Percentiles rank a stretch among this genome's conserved stretches.
Conservation (phyloP, 176 grass and related monocot genomes). For the Triticum timopheevii region DNA sequence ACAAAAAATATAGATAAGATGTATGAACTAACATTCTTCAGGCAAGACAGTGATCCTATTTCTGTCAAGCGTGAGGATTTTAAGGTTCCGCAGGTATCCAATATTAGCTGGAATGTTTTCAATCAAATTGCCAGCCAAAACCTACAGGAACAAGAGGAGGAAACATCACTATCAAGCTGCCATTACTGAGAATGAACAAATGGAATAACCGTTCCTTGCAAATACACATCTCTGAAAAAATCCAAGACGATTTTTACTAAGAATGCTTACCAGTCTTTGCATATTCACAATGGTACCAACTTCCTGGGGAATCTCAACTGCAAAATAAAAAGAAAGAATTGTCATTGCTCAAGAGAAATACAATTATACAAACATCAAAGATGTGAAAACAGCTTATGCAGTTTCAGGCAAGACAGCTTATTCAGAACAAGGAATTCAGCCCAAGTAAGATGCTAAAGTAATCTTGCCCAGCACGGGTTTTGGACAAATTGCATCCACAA, state of each 20-base stretch:
- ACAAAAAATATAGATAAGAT: not conserved
- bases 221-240: conserved; percentile 30
- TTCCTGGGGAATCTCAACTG: conserved; percentile 72
- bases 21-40: conserved; percentile 85
- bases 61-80: conserved; percentile 91
- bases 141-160: conserved; percentile 54
- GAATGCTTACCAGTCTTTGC: conserved; percentile 86
- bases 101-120: conserved; percentile 80
- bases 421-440: not conserved
- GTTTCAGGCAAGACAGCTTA: not conserved
- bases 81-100: conserved; percentile 73
- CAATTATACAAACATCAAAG: conserved; percentile 10
- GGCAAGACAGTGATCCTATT: conserved; percentile 73
- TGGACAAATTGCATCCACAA: not conserved
- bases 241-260: conserved; percentile 26
- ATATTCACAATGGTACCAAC: conserved; percentile 69
- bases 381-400: not conserved
- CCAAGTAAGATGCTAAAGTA: not conserved
- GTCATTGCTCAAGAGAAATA: conserved; percentile 18
- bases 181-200: not conserved
- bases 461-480: not conserved
- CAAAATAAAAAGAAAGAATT: conserved; percentile 41
- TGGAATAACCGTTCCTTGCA: conserved; percentile 14
- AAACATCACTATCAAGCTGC: conserved; percentile 19
- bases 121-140: conserved; percentile 82